Conservation (phyloP, 805 yeast species). For the Saccharomycopsis sp. region DNA sequence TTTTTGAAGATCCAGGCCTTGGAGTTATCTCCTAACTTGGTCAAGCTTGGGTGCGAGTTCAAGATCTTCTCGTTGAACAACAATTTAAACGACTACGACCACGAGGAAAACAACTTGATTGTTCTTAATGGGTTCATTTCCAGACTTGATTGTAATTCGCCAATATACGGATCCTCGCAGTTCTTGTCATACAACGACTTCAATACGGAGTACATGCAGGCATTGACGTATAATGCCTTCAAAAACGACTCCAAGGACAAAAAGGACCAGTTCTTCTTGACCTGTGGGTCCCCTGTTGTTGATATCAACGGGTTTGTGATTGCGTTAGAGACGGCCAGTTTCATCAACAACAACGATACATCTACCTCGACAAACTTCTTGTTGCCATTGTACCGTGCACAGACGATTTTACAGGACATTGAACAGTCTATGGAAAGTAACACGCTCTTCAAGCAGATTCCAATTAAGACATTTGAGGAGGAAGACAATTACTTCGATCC, state of each 20-base stretch:
- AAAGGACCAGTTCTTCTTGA: conserved; percentile 21
- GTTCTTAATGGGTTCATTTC: conserved; percentile 21
- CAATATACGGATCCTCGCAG: conserved; percentile 21
- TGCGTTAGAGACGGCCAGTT: conserved; percentile 22
- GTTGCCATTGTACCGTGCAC: conserved; percentile 21
- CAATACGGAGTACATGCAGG: conserved; percentile 27
- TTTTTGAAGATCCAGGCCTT: conserved; percentile 21
- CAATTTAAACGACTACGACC: conserved; percentile 20
- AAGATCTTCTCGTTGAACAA: conserved; percentile 22
- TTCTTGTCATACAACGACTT: conserved; percentile 25
- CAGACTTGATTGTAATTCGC: conserved; percentile 21
- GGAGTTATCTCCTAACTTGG: conserved; percentile 20
- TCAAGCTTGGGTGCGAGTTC: conserved; percentile 22
- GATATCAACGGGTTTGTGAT: conserved; percentile 22
- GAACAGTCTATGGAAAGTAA: conserved; percentile 14
- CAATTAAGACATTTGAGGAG: conserved; percentile 18
- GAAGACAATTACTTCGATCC: conserved; percentile 20
- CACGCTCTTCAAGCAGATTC: conserved; percentile 16
- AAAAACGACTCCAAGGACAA: conserved; percentile 21
- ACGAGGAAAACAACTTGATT: conserved; percentile 21
- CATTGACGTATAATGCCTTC: conserved; percentile 22
- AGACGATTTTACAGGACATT: conserved; percentile 19
- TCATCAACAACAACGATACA: conserved; percentile 22
- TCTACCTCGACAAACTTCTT: conserved; percentile 21
- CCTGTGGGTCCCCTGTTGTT: conserved; percentile 23